phyloP scores from a whole-genome alignment of 2,329 filamentous ascomycete species.

The Aureobasidium pullulans region DNA sequence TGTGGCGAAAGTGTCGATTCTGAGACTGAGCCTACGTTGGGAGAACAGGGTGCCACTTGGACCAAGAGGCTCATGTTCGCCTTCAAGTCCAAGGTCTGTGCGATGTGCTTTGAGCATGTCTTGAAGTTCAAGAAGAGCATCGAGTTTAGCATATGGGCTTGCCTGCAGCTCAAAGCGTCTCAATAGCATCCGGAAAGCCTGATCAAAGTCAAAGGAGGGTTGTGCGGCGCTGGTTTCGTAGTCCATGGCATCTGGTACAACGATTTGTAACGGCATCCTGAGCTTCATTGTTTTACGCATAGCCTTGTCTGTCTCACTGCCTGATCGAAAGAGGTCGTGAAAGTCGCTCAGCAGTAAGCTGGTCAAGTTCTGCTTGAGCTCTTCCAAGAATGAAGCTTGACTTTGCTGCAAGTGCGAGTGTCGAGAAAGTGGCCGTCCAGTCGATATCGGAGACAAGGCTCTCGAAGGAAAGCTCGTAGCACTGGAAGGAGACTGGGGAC shows the following conservation, averaged over 20 bases:
- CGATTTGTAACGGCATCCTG: not conserved
- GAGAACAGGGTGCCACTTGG: not conserved
- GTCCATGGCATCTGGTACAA: not conserved
- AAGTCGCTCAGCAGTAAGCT: slow-evolving; percentile 84
- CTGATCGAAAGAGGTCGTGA: slow-evolving; percentile 77
- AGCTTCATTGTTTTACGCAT: not conserved
- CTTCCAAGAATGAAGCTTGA: slow-evolving; percentile 55
- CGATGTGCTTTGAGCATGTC: slow-evolving; percentile 43
- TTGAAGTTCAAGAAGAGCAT: slow-evolving; percentile 74
- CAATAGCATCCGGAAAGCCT: slow-evolving; percentile 71
- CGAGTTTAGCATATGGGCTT: slow-evolving; percentile 80
- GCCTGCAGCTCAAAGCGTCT: slow-evolving; percentile 83
- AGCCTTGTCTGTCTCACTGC: slow-evolving; percentile 76
- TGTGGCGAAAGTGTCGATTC: slow-evolving; percentile 3
- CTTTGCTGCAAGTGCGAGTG: slow-evolving; percentile 10
- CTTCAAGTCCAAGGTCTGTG: not conserved
- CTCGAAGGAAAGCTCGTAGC: slow-evolving; percentile 44
- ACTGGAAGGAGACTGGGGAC: slow-evolving; percentile 56
- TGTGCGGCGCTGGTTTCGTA: not conserved
- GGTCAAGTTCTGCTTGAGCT: slow-evolving; percentile 70
- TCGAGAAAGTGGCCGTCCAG: slow-evolving; percentile 11
- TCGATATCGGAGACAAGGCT: slow-evolving; percentile 13
- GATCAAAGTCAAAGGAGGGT: slow-evolving; percentile 50
- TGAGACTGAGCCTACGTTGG: not conserved
- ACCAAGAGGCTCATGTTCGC: not conserved